Evolutionary conservation across 2,329 filamentous ascomycete species (phyloP).

Genomic region (Rugonectria rugulosa): DNA sequence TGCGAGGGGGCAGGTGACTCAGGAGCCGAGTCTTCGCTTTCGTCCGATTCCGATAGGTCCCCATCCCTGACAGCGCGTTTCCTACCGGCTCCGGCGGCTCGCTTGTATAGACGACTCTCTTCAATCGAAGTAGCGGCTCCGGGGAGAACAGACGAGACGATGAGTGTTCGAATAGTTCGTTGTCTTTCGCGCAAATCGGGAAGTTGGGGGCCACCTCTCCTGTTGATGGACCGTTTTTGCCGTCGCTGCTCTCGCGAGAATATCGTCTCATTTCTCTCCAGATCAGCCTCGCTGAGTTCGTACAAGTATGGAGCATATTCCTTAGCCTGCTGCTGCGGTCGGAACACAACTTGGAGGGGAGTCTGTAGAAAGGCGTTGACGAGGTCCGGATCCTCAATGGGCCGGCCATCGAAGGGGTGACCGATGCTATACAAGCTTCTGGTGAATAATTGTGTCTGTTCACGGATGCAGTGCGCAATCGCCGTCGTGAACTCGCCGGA

Average conservation of each 20-base stretch:
- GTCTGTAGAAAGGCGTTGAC: constrained; percentile 85
- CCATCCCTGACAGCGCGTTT: constrained; percentile 67
- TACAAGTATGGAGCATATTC: constrained; percentile 94
- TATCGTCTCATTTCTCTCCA: constrained; percentile 90
- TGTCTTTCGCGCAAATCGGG: constrained; percentile 97
- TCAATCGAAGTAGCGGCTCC: constrained; percentile 83
- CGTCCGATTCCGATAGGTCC: constrained; percentile 85
- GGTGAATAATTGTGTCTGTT: constrained; percentile 94
- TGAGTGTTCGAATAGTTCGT: constrained; percentile 88
- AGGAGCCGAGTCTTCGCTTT: constrained; percentile 85
- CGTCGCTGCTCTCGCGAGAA: constrained; percentile 93
- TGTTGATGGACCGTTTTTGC: constrained; percentile 94
- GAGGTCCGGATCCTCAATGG: constrained; percentile 90
- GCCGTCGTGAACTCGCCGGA: constrained; percentile 96
- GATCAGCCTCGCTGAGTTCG: constrained; percentile 87
- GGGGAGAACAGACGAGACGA: constrained; percentile 92
- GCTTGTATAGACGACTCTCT: constrained; percentile 87
- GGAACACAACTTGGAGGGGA: constrained; percentile 82
- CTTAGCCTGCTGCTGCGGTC: constrained; percentile 90
- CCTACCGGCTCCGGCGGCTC: constrained; percentile 66
- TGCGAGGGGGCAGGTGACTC: constrained; percentile 85
- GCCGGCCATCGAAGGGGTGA: constrained; percentile 93
- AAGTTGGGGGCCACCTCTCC: constrained; percentile 87
- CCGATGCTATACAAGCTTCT: constrained; percentile 92
- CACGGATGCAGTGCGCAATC: constrained; percentile 96